phyloP scores from a whole-genome alignment of 345 rosid species.

The Mallotus nudiflorus region DNA sequence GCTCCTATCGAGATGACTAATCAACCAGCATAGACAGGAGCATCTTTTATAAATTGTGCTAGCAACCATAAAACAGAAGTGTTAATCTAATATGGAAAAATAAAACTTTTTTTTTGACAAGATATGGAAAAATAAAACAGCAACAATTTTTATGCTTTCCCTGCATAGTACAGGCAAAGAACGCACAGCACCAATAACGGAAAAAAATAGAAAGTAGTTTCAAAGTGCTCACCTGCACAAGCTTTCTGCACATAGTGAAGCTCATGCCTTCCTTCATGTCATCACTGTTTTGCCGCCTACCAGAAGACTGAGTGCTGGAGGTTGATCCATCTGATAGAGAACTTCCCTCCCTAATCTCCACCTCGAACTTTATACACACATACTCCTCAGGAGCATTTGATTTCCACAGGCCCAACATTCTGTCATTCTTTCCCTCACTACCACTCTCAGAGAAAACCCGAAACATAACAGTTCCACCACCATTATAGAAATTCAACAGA shows the following conservation, averaged over 20 bases:
- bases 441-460: slow-evolving; percentile 50
- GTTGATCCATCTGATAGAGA: slow-evolving; percentile 42
- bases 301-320: slow-evolving; percentile 30
- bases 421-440: slow-evolving; percentile 52
- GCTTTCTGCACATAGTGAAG: slow-evolving; percentile 86
- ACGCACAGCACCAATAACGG: background rate
- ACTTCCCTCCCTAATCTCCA: slow-evolving; percentile 54
- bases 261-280: slow-evolving; percentile 66
- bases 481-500: slow-evolving; percentile 56
- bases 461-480: slow-evolving; percentile 57
- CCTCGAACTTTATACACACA: slow-evolving; percentile 63
- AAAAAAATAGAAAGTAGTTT: background rate
- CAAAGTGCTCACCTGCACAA: slow-evolving; percentile 68
- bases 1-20: background rate
- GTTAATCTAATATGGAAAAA: no score
- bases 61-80: background rate
- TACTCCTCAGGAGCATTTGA: slow-evolving; percentile 47
- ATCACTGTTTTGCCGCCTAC: slow-evolving; percentile 43
- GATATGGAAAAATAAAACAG: no score
- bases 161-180: no score
- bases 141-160: no score
- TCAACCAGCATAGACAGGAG: no score
- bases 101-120: no score
- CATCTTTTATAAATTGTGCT: background rate
- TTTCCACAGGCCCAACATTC: slow-evolving; percentile 51